A percentile compares a stretch with the other conserved stretches of the same genome.
phyloP scores from a whole-genome alignment of 345 rosid species.

The Corchorus olitorius region DNA sequence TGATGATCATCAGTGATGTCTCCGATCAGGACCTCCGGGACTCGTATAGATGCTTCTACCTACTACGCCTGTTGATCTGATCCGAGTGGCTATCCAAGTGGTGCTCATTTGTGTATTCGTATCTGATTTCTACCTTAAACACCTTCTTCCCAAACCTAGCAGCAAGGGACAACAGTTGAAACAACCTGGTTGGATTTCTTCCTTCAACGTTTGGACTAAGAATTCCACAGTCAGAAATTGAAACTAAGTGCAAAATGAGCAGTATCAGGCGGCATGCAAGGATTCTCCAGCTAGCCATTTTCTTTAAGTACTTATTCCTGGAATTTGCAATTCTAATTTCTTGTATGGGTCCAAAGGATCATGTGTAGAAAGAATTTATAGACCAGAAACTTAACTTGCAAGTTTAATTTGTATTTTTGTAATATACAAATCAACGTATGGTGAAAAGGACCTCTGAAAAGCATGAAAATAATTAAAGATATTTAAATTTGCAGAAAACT shows the following conservation, averaged over 20 bases:
- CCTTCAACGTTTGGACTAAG: conserved; percentile 18
- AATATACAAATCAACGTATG: neutral
- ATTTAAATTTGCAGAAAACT: neutral
- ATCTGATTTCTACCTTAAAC: neutral
- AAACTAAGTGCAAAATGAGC: conserved; percentile 18
- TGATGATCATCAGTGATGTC: neutral
- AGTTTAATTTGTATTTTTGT: neutral
- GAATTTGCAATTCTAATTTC: neutral
- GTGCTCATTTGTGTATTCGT: neutral
- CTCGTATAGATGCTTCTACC: neutral
- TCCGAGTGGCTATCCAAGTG: neutral
- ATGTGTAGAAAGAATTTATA: conserved; percentile 10
- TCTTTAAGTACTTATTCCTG: neutral
- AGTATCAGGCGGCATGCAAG: conserved; percentile 5
- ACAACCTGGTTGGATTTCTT: conserved; percentile 24
- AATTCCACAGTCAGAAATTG: conserved; percentile 19
- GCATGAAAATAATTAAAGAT: neutral
- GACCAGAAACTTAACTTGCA: neutral
- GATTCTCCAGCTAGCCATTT: conserved; percentile 24
- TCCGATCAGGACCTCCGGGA: neutral
- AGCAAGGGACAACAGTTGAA: conserved; percentile 26
- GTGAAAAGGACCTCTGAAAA: neutral
- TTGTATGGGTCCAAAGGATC: neutral
- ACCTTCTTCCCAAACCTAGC: conserved; percentile 4
- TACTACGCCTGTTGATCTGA: neutral